phyloP scores from a whole-genome alignment of 345 rosid species.

The Heritiera littoralis region DNA sequence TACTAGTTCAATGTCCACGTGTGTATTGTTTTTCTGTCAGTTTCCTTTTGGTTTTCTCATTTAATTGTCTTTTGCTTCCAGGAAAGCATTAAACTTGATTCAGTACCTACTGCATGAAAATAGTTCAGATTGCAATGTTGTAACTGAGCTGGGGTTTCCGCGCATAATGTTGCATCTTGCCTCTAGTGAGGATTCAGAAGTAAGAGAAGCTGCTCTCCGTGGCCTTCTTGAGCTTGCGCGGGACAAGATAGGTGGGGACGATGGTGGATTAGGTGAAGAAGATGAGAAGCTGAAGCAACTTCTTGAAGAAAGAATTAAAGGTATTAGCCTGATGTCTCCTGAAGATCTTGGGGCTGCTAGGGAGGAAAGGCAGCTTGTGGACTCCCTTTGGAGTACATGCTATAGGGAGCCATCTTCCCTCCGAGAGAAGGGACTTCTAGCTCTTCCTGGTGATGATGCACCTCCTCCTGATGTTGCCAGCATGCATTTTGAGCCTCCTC shows the following conservation, averaged over 20 bases:
- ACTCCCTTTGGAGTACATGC: conserved; percentile 73
- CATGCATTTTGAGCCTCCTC: conserved; percentile 77
- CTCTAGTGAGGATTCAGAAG: conserved; percentile 65
- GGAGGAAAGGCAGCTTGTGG: conserved; percentile 86
- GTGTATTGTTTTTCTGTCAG: background rate
- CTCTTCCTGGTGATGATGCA: conserved; percentile 77
- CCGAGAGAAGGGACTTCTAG: conserved; percentile 68
- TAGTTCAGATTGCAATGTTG: conserved; percentile 60
- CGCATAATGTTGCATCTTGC: conserved; percentile 84
- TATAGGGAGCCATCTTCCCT: conserved; percentile 72
- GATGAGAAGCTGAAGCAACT: conserved; percentile 63
- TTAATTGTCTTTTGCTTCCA: conserved; percentile 34
- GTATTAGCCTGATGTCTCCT: conserved; percentile 60
- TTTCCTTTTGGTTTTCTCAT: background rate
- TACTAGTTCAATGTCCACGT: background rate
- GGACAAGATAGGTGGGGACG: conserved; percentile 43
- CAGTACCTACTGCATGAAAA: conserved; percentile 83
- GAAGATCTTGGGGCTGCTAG: conserved; percentile 82
- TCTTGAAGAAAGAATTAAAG: conserved; percentile 66
- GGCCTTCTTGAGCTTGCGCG: conserved; percentile 69
- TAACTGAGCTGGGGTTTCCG: conserved; percentile 70
- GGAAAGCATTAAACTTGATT: conserved; percentile 89
- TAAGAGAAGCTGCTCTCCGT: conserved; percentile 81
- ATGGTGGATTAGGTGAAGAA: conserved; percentile 43
- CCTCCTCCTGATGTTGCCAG: conserved; percentile 74